Evolutionary conservation across 768 basidiomycete genomes (phyloP).

Genomic region (Clitopilus passeckerianus): DNA sequence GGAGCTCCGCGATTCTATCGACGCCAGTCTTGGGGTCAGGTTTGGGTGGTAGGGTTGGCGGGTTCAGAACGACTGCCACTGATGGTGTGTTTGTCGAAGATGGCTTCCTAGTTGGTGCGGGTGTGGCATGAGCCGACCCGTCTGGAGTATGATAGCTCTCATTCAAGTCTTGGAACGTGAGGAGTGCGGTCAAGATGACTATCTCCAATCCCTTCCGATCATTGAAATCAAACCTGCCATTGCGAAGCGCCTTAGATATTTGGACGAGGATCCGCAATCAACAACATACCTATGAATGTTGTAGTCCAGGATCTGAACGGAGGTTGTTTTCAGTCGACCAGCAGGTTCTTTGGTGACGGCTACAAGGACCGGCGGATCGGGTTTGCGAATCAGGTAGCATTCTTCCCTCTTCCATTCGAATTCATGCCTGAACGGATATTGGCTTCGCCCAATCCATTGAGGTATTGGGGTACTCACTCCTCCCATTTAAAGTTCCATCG

Average conservation of each 20-base stretch:
- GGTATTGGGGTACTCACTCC: slow-evolving; percentile 44
- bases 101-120: background rate
- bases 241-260: background rate
- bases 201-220: slow-evolving; percentile 87
- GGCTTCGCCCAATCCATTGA: background rate
- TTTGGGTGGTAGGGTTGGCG: slow-evolving; percentile 50
- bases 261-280: no score
- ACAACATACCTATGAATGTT: slow-evolving; percentile 65
- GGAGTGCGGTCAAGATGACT: slow-evolving; percentile 66
- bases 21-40: slow-evolving; percentile 62
- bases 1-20: slow-evolving; percentile 69
- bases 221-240: slow-evolving; percentile 69
- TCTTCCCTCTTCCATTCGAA: slow-evolving; percentile 87
- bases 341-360: slow-evolving; percentile 76
- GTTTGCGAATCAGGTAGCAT: slow-evolving; percentile 79
- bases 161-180: slow-evolving; percentile 74
- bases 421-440: slow-evolving; percentile 47
- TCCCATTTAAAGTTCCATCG: slow-evolving; percentile 83
- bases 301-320: slow-evolving; percentile 79
- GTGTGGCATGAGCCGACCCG: slow-evolving; percentile 3
- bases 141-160: slow-evolving; percentile 43
- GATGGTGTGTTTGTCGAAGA: background rate
- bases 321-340: slow-evolving; percentile 56
- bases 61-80: slow-evolving; percentile 7
- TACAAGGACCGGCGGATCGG: slow-evolving; percentile 82